Conservation (phyloP, 2,329 filamentous ascomycete genomes). For the Xylaria digitata region DNA sequence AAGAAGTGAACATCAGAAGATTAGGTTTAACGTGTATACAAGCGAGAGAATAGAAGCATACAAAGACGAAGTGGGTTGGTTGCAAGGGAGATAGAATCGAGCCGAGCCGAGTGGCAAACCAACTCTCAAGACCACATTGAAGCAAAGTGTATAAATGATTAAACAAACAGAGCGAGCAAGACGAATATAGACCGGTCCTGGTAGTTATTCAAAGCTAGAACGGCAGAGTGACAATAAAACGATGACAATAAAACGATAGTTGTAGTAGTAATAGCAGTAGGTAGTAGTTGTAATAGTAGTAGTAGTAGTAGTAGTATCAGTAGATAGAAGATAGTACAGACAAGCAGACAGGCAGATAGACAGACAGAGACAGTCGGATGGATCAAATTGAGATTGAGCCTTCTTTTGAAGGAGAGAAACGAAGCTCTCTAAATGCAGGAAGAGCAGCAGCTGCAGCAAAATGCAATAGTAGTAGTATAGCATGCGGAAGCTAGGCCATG, state of each 20-base stretch:
- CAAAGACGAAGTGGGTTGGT: conserved; percentile 1
- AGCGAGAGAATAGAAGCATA: conserved; percentile 39
- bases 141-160: conserved; percentile 8
- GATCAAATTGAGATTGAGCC: neutral
- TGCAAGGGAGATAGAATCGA: conserved; percentile 12
- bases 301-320: neutral
- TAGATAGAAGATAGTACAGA: conserved; percentile 1
- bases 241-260: neutral
- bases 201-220: conserved; percentile 10
- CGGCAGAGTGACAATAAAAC: neutral
- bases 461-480: conserved; percentile 18
- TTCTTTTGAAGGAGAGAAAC: conserved; percentile 12
- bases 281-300: neutral
- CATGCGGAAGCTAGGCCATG: conserved; percentile 34
- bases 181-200: neutral
- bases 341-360: neutral
- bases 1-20: conserved; percentile 54
- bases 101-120: conserved; percentile 29
- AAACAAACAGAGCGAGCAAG: conserved; percentile 12
- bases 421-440: conserved; percentile 27
- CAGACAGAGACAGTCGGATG: neutral
- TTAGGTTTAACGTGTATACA: conserved; percentile 36
- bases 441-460: conserved; percentile 28
- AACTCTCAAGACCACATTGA: conserved; percentile 33
- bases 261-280: neutral